phyloP scores from a whole-genome alignment of 768 basidiomycete genomes.

The Imleria badia region DNA sequence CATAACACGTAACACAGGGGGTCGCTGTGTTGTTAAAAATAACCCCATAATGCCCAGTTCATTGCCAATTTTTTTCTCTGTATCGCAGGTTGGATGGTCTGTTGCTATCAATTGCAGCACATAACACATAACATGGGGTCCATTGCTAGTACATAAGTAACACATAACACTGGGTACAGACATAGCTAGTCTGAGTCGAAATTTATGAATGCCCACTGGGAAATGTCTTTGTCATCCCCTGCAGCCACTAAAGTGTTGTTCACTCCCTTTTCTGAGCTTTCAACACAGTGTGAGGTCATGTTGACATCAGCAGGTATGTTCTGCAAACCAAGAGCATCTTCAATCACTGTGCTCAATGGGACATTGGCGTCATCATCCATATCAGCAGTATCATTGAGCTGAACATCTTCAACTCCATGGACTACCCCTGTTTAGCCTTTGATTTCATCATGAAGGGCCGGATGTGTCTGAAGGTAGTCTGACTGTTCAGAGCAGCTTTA shows the following conservation, averaged over 20 bases:
- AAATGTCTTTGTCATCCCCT: neutral
- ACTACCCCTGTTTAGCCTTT: neutral
- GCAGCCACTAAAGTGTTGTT: neutral
- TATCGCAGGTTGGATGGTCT: too few species aligned
- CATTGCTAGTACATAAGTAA: too few species aligned
- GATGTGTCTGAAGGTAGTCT: conserved; percentile 14
- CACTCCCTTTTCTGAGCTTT: neutral
- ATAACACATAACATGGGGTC: too few species aligned
- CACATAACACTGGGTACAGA: too few species aligned
- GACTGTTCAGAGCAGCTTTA: conserved; percentile 10
- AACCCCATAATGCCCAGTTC: too few species aligned
- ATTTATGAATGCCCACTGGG: neutral
- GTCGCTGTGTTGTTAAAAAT: too few species aligned
- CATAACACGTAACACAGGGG: too few species aligned
- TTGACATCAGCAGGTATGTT: neutral
- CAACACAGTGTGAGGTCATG: neutral
- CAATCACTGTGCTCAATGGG: conserved; percentile 2
- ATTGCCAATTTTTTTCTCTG: too few species aligned
- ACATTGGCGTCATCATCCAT: conserved; percentile 3
- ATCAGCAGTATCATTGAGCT: neutral
- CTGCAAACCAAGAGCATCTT: neutral
- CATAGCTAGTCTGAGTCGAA: too few species aligned
- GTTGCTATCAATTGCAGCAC: too few species aligned
- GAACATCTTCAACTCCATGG: neutral
- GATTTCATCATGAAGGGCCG: conserved; percentile 16